phyloP scores from a whole-genome alignment of 2,329 filamentous ascomycete species.

The Fusarium sp. region DNA sequence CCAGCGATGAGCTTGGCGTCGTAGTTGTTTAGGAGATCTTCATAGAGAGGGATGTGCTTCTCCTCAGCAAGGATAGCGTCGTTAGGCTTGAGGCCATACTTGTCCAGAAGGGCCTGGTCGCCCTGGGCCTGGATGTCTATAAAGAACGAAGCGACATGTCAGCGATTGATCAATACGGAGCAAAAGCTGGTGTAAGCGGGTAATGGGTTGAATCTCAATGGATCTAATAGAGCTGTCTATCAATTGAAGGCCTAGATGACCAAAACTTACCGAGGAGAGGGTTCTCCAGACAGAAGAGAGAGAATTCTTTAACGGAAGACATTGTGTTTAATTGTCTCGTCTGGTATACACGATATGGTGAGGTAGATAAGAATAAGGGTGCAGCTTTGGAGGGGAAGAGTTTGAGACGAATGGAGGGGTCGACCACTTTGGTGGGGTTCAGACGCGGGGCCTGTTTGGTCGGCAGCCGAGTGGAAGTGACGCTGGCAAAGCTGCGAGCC shows the following conservation, averaged over 20 bases:
- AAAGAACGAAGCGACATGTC: conserved; percentile 23
- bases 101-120: conserved; percentile 84
- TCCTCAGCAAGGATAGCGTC: conserved; percentile 96
- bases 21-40: conserved; percentile 92
- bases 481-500: conserved; percentile 40
- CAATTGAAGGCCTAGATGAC: not conserved
- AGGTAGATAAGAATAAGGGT: conserved; percentile 21
- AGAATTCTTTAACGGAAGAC: conserved; percentile 81
- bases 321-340: conserved; percentile 61
- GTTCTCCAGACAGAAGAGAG: conserved; percentile 95
- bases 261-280: conserved; percentile 82
- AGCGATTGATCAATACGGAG: conserved; percentile 27
- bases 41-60: conserved; percentile 89
- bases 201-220: not conserved
- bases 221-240: not conserved
- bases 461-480: conserved; percentile 42
- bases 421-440: conserved; percentile 40
- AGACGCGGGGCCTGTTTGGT: conserved; percentile 37
- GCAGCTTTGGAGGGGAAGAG: conserved; percentile 43
- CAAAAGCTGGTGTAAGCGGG: conserved; percentile 16
- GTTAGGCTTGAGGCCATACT: conserved; percentile 95
- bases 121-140: conserved; percentile 91
- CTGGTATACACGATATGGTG: conserved; percentile 14
- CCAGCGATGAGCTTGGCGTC: conserved; percentile 95
- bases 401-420: conserved; percentile 46